Percentiles rank a stretch among this genome's conserved stretches.
phyloP scores from a whole-genome alignment of 2,329 filamentous ascomycete genomes.

The Colletotrichum sp. region DNA sequence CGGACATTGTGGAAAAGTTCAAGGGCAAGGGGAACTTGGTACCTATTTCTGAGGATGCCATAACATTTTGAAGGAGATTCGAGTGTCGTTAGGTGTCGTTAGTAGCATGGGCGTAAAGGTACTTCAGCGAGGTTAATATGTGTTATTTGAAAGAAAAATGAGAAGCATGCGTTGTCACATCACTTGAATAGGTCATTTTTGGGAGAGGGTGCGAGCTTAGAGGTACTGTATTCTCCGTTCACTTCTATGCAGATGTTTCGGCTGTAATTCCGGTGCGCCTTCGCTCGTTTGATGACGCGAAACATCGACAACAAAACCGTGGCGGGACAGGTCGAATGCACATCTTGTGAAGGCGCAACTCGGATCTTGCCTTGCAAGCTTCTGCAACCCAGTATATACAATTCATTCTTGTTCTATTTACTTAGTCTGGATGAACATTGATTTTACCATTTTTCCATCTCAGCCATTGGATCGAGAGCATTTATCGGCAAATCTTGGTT shows the following conservation, averaged over 20 bases:
- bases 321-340: no score
- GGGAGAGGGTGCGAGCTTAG: no score
- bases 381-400: neutral
- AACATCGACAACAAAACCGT: no score
- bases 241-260: no score
- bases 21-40: conserved; percentile 52
- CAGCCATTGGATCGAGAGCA: neutral
- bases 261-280: no score
- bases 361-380: neutral
- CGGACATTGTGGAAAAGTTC: conserved; percentile 53
- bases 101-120: neutral
- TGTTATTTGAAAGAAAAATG: neutral
- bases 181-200: no score
- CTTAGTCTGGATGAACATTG: neutral
- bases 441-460: neutral
- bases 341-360: no score
- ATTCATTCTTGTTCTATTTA: neutral
- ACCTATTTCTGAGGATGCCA: conserved; percentile 43
- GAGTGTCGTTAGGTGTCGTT: neutral
- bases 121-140: neutral
- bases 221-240: no score
- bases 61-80: conserved; percentile 23
- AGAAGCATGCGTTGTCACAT: neutral
- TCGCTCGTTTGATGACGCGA: no score
- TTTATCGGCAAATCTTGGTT: neutral